These are phyloP conservation scores for Suillus sp. DNA, from an alignment of 768 basidiomycete species.

Conservation along the genomic window DNA sequence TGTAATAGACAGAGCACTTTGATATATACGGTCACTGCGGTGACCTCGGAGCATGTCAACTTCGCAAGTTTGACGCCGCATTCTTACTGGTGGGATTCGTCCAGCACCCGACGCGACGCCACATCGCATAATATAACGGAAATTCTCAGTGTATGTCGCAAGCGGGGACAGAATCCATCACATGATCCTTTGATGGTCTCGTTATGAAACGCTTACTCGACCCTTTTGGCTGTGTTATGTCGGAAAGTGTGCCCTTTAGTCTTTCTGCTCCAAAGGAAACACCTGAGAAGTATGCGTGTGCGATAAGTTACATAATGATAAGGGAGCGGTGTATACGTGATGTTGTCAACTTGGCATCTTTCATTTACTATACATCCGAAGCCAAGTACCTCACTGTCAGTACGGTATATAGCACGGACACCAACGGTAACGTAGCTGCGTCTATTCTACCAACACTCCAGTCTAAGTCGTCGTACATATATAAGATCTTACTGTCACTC, in stretches of 20 bases:
- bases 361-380: background rate
- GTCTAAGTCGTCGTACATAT: background rate
- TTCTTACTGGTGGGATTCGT: background rate
- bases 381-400: background rate
- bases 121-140: background rate
- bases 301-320: background rate
- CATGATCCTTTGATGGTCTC: background rate
- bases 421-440: background rate
- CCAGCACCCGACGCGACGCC: background rate
- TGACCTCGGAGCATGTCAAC: background rate
- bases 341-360: slow-evolving; percentile 2
- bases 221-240: background rate
- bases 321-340: background rate
- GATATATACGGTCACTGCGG: background rate
- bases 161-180: background rate
- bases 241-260: background rate
- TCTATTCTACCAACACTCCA: background rate
- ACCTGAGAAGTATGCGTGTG: background rate
- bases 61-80: background rate
- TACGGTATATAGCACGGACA: background rate
- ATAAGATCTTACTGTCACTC: background rate
- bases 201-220: background rate
- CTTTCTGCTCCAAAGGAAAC: too few species aligned
- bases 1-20: background rate
- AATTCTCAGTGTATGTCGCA: background rate